Conservation (phyloP, 805 yeast species). For the Tetrapisispora taiwanensis region DNA sequence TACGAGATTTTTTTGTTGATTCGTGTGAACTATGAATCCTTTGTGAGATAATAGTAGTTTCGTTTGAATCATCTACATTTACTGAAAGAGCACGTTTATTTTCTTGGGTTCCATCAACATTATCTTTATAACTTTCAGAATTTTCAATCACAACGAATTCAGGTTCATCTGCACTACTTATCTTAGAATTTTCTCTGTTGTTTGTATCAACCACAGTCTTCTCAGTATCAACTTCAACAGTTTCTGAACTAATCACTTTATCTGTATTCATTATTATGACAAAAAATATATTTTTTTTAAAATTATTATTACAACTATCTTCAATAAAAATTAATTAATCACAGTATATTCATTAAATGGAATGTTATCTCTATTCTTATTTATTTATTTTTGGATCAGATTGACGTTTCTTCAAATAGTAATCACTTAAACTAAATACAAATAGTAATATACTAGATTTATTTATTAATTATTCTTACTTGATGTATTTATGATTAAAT, state of each 20-base stretch:
- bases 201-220: neutral
- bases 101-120: neutral
- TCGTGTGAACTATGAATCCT: neutral
- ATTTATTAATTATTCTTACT: too few species aligned
- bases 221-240: neutral
- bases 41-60: neutral
- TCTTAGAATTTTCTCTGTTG: too few species aligned
- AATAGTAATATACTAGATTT: too few species aligned
- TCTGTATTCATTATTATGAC: neutral
- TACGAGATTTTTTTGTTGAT: slow-evolving; percentile 18
- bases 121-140: neutral
- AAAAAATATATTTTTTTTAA: too few species aligned
- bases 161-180: neutral
- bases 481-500: too few species aligned
- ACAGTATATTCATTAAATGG: too few species aligned
- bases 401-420: too few species aligned
- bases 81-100: neutral
- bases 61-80: neutral
- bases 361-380: too few species aligned
- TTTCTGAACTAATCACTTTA: neutral
- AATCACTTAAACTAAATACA: too few species aligned
- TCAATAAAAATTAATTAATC: too few species aligned
- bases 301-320: too few species aligned
- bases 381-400: too few species aligned
- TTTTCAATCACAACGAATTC: neutral